Evolutionary conservation across 192 early-diverging fungal species (phyloP).

Genomic region (Mortierella claussenii): DNA sequence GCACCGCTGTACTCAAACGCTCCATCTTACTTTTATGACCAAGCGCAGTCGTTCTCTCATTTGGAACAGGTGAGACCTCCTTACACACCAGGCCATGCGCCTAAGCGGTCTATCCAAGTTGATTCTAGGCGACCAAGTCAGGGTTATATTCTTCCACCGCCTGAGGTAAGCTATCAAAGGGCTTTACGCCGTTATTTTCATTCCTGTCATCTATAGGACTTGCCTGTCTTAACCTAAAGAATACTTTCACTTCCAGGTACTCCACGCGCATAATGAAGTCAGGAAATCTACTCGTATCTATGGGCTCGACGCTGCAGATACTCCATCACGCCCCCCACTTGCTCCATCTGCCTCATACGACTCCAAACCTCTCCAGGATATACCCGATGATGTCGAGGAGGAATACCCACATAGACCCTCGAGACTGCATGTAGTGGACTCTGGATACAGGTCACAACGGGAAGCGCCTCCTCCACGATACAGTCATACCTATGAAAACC

Average conservation of each 20-base stretch:
- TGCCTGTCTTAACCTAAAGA: background rate
- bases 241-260: background rate
- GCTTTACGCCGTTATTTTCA: background rate
- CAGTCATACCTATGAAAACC: conserved; percentile 10
- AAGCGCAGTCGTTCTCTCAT: background rate
- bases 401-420: conserved; percentile 10
- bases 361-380: conserved; percentile 20
- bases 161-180: conserved; percentile 3
- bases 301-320: conserved; percentile 38
- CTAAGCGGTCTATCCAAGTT: conserved; percentile 20
- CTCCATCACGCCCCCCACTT: conserved; percentile 13
- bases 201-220: no score
- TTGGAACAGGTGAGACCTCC: background rate
- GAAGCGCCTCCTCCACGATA: background rate
- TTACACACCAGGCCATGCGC: conserved; percentile 3
- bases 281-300: conserved; percentile 22
- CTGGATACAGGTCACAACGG: background rate
- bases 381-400: conserved; percentile 13
- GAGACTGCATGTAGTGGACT: conserved; percentile 7
- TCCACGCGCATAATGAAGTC: background rate
- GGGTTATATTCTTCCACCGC: conserved; percentile 19
- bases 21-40: conserved; percentile 13
- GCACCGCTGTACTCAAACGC: background rate
- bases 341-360: conserved; percentile 24
- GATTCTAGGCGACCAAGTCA: conserved; percentile 27